phyloP scores from a whole-genome alignment of 208 protist genomes.

The Blastocrithidia nonstop region DNA sequence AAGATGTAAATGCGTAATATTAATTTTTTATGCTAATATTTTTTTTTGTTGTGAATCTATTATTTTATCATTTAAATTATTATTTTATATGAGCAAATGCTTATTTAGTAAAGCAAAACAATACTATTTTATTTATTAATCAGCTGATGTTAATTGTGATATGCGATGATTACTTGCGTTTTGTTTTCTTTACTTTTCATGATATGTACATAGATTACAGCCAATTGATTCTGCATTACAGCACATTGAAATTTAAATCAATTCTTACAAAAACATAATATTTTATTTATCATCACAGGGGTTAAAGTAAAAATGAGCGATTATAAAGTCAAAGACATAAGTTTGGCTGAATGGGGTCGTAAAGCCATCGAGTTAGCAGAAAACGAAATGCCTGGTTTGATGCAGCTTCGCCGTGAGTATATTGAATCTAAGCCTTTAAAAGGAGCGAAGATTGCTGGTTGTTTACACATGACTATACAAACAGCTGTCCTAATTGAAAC shows the following conservation, averaged over 20 bases:
- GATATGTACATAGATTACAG: no score
- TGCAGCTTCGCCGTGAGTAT: conserved; percentile 90
- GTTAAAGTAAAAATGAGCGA: conserved; percentile 40
- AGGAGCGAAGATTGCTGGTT: conserved; percentile 96
- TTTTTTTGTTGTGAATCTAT: no score
- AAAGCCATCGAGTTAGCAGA: conserved; percentile 97
- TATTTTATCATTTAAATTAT: no score
- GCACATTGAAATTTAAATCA: no score
- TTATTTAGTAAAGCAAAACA: no score
- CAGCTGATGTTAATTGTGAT: background rate
- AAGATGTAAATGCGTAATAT: background rate
- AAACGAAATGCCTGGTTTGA: conserved; percentile 99
- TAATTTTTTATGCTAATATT: background rate
- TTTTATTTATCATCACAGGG: background rate
- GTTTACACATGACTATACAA: conserved; percentile 99
- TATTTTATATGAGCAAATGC: no score
- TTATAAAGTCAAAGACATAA: conserved; percentile 95
- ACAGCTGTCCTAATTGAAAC: conserved; percentile 99
- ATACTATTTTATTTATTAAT: no score
- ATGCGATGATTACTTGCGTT: conserved; percentile 1
- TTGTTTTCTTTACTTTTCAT: background rate
- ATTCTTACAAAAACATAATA: no score
- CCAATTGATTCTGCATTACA: no score
- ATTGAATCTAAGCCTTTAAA: conserved; percentile 87
- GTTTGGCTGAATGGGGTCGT: conserved; percentile 92